These are phyloP conservation scores for Lophium mytilinum DNA, from an alignment of 495 filamentous ascomycete species.

Conservation along the genomic window DNA sequence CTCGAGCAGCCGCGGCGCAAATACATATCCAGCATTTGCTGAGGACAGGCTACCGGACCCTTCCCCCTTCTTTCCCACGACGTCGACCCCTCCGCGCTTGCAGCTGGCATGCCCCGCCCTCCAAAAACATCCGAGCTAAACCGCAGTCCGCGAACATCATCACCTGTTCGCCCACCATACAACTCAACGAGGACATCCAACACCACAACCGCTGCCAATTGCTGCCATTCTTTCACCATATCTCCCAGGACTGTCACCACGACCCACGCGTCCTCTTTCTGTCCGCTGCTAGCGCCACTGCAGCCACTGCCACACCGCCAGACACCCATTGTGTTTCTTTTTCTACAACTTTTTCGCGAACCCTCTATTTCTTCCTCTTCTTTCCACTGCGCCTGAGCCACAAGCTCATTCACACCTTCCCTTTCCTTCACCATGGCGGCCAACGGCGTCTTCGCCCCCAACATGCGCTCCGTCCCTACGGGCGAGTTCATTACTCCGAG, in stretches of 20 bases:
- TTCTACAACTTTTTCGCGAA: not conserved
- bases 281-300: not conserved
- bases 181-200: not conserved
- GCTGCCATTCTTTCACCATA: not conserved
- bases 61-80: no score
- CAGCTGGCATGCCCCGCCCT: no score
- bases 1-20: no score
- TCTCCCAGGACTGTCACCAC: not conserved
- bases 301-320: not conserved
- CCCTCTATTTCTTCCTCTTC: not conserved
- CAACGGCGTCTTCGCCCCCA: constrained; percentile 25
- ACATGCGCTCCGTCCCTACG: constrained; percentile 29
- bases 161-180: no score
- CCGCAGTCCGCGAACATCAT: no score
- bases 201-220: constrained; percentile 5
- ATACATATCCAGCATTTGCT: no score
- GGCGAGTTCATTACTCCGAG: constrained; percentile 27
- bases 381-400: constrained; percentile 5
- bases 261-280: not conserved
- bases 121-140: no score
- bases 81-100: no score
- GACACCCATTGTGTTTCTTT: constrained; percentile 10
- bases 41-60: no score
- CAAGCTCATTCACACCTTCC: constrained; percentile 3
- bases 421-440: constrained; percentile 10